Evolutionary conservation across 2,329 filamentous ascomycete genomes (phyloP).

Genomic region (Aureobasidium sp.): DNA sequence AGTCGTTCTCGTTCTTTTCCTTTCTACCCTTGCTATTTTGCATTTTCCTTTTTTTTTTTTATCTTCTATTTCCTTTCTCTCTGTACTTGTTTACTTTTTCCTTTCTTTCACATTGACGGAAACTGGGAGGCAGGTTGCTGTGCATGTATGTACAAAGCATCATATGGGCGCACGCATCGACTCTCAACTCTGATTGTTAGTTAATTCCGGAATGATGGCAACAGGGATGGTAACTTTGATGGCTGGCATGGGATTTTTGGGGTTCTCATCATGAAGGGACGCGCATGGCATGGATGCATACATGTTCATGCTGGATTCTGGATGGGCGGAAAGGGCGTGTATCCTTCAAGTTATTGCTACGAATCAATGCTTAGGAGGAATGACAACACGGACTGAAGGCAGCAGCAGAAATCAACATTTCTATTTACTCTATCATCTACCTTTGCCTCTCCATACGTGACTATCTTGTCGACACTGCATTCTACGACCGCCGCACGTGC

Average conservation of each 20-base stretch:
- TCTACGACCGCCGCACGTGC: neutral
- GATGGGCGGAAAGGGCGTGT: neutral
- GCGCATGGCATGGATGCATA: neutral
- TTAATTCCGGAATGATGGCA: neutral
- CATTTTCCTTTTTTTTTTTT: constrained; percentile 2
- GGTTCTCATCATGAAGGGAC: neutral
- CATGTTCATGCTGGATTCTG: constrained; percentile 7
- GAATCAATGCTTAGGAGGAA: neutral
- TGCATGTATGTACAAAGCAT: neutral
- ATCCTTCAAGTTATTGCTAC: neutral
- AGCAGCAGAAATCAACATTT: constrained; percentile 6
- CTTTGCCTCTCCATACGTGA: neutral
- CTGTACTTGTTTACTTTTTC: neutral
- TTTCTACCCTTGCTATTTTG: neutral
- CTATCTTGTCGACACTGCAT: neutral
- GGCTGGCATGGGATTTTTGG: neutral
- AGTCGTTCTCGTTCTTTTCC: constrained; percentile 4
- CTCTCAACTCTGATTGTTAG: constrained; percentile 8
- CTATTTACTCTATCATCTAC: neutral
- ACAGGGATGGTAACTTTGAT: neutral
- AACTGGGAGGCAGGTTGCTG: neutral
- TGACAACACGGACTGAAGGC: neutral
- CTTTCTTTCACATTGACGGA: neutral
- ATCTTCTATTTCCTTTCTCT: neutral
- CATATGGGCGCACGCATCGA: constrained; percentile 2